Evolutionary conservation across 257 asterid species (phyloP).

Genomic region (Nyctanthes arbortristis): DNA sequence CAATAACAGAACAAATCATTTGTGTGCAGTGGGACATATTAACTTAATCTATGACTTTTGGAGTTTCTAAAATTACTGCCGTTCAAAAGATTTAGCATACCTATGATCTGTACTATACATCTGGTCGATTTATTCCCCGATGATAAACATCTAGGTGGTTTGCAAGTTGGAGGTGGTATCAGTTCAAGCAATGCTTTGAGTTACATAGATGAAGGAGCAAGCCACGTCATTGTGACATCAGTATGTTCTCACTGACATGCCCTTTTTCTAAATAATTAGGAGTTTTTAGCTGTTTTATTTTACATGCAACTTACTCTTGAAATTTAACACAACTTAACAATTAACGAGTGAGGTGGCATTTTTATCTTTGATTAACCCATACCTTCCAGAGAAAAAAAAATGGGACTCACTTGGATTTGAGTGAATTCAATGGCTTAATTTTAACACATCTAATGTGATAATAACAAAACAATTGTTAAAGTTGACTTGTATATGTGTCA

Average conservation of each 20-base stretch:
- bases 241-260: slow-evolving; percentile 45
- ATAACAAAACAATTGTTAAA: too few relatives aligned
- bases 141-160: slow-evolving; percentile 74
- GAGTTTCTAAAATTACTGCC: slow-evolving; percentile 7
- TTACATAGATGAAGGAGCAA: slow-evolving; percentile 92
- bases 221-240: slow-evolving; percentile 96
- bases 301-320: too few relatives aligned
- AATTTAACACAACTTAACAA: too few relatives aligned
- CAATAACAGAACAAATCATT: neutral
- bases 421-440: too few relatives aligned
- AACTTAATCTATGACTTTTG: neutral
- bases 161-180: slow-evolving; percentile 99
- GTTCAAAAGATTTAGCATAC: neutral
- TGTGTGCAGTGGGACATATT: neutral
- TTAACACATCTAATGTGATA: too few relatives aligned
- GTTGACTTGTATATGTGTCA: too few relatives aligned
- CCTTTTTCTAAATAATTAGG: neutral
- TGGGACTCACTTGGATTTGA: too few relatives aligned
- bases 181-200: slow-evolving; percentile 70
- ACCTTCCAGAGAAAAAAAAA: too few relatives aligned
- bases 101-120: slow-evolving; percentile 17
- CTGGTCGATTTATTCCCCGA: slow-evolving; percentile 39
- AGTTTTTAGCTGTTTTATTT: slow-evolving; percentile 8
- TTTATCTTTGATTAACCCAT: too few relatives aligned
- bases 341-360: too few relatives aligned